Base-by-base conservation (phyloP, 257 asterid species). In the Lycium barbarum region DNA sequence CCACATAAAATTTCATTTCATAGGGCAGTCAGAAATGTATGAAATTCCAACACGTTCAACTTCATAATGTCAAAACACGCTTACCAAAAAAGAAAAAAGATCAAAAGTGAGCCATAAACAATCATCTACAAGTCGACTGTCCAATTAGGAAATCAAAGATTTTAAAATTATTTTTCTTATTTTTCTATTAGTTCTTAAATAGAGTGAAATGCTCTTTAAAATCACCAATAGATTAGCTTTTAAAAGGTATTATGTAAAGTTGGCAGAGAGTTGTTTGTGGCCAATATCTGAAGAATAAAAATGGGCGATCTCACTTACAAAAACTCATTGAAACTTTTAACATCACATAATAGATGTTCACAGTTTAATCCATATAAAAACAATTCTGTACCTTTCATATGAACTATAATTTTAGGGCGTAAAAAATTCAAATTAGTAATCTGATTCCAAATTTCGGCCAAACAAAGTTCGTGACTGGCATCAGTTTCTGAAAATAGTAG, bases 91-190 rank as follows among this genome's bases (percentile, higher is more conserved):
- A 57, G 6, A 15, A 6, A 57, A 6, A 61, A 61, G 9, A 11
- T 3, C 57, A 2, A 5, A 20, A 61, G 14, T 61, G 13, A 67
- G 18, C 45, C 47, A 67, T 18, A 67, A 67, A 35, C 6, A 35
- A 38, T 35, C 20, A 67, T 35, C 49, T 67, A 67, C 20, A 67
- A 35, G 49, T 35, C 33, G n/a, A 61, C 20, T 61, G 43, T 83
- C 78, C 66, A 83, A 40, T 68, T 54, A 73, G 43, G 59, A 68
- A 10, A 26, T 43, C 9, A 51, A 74, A 83, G 67, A 58, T 70
- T 66, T 59, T 35, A 5, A 66, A 33, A 35, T 17, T 35, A n/a
- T 38, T 67, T 33, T 20, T 35, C 20, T 17, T 35, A n/a, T 38
- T 67, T 33, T 20, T 35, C 20, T 13, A 35, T 14, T 67, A 13